Evolutionary conservation across 129 eudicot genomes (phyloP), one percentile per base, ranked within the genome.

Genomic region (Ambrosia artemisiifolia): DNA sequence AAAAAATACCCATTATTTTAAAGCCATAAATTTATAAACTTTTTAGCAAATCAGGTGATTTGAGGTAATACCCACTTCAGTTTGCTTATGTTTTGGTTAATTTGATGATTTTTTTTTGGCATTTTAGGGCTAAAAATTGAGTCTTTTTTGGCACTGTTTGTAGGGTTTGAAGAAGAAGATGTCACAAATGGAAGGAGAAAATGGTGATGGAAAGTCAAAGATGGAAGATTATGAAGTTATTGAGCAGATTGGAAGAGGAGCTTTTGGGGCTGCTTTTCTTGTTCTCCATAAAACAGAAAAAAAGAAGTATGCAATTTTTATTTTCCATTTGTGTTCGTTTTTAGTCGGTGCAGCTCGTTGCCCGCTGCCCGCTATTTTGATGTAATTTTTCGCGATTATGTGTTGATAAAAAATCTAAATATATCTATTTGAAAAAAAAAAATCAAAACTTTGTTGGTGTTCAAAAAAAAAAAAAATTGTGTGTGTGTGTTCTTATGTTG

Each of bases 231-330:
- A 95, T 76, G 90, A 95, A 85, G 94, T 90, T 24, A 84, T 88
- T 35, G 97, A 95, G 87, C 99, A 90, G 91, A 90, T 95, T 88
- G 99, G 99, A 17, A 90, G 94, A 86, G 97, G 99, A 2, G 85
- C 94, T 71, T 88, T 90, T 79, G 97, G 97, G 43, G 91, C 95
- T 65, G 93, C 96, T 65, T 94, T 85, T 84, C 87, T 94, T 81
- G 98, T 94, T 71, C 92, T 94, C 51, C 95, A 94, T 78, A 90
- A 86, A 76, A 64, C 30, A 64, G 98, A 94, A 80, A 87, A 90
- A 48, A 85, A 79, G 74, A 94, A 85, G 98, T 94, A 83, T n/a
- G 80, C 55, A 38, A 61, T 51, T 72, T 63, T 2, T 30, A 46
- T 16, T 67, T 11, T 67, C 7, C 48, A 68, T 56, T n/a, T 67